Conservation (phyloP, 305 asterid genomes). For the Fraxinus greggii region DNA sequence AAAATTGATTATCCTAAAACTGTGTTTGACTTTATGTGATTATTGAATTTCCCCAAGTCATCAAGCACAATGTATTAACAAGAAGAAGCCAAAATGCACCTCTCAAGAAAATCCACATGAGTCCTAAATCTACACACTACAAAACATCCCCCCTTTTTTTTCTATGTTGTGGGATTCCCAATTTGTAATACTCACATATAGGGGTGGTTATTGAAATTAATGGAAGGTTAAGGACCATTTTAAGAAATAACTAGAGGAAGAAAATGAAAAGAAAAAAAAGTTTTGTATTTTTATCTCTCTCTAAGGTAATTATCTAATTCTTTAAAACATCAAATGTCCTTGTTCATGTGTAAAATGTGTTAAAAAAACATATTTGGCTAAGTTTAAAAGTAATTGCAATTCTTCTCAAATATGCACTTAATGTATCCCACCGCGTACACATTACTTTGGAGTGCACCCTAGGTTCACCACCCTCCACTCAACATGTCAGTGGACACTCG, state of each 20-base stretch:
- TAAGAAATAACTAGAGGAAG: background rate
- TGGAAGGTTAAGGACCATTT: background rate
- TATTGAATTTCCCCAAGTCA: constrained; percentile 18
- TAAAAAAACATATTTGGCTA: background rate
- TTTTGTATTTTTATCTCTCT: background rate
- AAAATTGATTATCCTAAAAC: background rate
- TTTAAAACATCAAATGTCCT: background rate
- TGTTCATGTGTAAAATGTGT: background rate
- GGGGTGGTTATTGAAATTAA: background rate
- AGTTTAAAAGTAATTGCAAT: background rate
- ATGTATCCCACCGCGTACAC: background rate
- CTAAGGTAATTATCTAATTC: background rate
- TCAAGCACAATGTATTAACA: constrained; percentile 47
- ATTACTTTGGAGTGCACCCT: background rate
- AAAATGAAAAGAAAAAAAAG: background rate
- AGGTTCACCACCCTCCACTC: background rate
- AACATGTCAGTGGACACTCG: background rate
- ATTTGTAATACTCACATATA: background rate
- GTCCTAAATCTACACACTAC: constrained; percentile 4
- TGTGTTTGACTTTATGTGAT: background rate
- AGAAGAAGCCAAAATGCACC: constrained; percentile 56
- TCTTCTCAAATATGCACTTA: background rate
- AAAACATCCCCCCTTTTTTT: constrained; percentile 20
- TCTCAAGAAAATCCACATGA: constrained; percentile 30
- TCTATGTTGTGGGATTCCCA: constrained; percentile 25